phyloP scores from a whole-genome alignment of 352 stramenopile species.

The Globisporangium splendens region DNA sequence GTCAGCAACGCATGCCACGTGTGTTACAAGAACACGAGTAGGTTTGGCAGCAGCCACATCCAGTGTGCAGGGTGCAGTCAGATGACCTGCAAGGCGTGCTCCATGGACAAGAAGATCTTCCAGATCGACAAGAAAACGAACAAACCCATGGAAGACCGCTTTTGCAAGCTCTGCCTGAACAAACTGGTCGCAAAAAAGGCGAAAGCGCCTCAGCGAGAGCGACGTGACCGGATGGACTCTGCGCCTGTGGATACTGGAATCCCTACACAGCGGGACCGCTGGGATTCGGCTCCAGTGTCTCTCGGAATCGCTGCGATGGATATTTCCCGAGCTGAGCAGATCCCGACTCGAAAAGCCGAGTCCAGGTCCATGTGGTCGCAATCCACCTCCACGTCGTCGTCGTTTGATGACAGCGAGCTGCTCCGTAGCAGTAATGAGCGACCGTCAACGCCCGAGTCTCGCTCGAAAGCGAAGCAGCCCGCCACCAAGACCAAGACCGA shows the following conservation, averaged over 20 bases:
- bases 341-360: not conserved
- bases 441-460: no score
- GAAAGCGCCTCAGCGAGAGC: no score
- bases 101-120: slow-evolving; percentile 26
- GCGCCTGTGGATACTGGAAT: no score
- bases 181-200: slow-evolving; percentile 4
- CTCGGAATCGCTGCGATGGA: not conserved
- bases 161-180: slow-evolving; percentile 32
- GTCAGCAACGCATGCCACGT: not conserved
- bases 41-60: slow-evolving; percentile 1
- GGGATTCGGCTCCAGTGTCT: slow-evolving; percentile 1
- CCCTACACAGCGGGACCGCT: not conserved
- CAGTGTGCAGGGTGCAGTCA: slow-evolving; percentile 23
- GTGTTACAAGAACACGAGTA: not conserved
- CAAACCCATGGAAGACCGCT: slow-evolving; percentile 18
- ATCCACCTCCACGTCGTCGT: no score
- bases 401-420: no score
- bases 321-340: not conserved
- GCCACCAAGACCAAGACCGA: no score
- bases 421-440: no score
- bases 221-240: no score
- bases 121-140: slow-evolving; percentile 21
- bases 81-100: slow-evolving; percentile 10
- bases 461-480: no score
- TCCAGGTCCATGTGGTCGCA: no score